Conservation (phyloP, 768 basidiomycete species). For the Hericium erinaceus region DNA sequence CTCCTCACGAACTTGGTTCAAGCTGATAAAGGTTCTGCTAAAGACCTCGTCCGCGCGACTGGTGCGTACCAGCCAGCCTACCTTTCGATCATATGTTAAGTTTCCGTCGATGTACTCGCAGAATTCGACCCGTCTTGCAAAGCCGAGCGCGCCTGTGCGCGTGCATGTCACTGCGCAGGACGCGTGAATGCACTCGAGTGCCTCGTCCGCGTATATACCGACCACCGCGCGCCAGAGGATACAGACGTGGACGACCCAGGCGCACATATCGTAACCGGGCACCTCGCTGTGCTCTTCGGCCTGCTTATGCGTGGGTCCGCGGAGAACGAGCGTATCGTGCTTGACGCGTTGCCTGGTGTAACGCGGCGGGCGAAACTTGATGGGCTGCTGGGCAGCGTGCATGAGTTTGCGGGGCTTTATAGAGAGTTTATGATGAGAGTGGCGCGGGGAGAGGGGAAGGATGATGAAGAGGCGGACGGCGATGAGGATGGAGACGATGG, state of each 20-base stretch:
- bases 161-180: conserved; percentile 42
- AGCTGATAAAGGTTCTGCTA: conserved; percentile 39
- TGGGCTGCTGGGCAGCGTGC: conserved; percentile 27
- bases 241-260: conserved; percentile 20
- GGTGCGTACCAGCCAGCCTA: conserved; percentile 31
- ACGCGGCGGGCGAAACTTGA: conserved; percentile 22
- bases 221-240: conserved; percentile 22
- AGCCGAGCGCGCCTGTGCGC: conserved; percentile 40
- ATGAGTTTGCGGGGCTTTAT: conserved; percentile 34
- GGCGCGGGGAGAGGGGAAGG: conserved; percentile 10
- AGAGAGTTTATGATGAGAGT: conserved; percentile 23
- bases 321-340: conserved; percentile 24
- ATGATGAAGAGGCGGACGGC: conserved; percentile 5
- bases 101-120: conserved; percentile 16
- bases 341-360: conserved; percentile 27
- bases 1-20: conserved; percentile 72
- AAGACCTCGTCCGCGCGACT: conserved; percentile 34
- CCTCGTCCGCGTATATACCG: conserved; percentile 39
- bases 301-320: conserved; percentile 30
- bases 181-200: conserved; percentile 39
- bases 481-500: conserved; percentile 10
- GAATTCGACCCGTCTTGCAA: conserved; percentile 44
- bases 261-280: conserved; percentile 50
- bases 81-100: conserved; percentile 1
- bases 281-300: conserved; percentile 67